These are phyloP conservation scores for Scenedesmus sp. DNA, from an alignment of 163 green algal genomes.

Conservation along the genomic window DNA sequence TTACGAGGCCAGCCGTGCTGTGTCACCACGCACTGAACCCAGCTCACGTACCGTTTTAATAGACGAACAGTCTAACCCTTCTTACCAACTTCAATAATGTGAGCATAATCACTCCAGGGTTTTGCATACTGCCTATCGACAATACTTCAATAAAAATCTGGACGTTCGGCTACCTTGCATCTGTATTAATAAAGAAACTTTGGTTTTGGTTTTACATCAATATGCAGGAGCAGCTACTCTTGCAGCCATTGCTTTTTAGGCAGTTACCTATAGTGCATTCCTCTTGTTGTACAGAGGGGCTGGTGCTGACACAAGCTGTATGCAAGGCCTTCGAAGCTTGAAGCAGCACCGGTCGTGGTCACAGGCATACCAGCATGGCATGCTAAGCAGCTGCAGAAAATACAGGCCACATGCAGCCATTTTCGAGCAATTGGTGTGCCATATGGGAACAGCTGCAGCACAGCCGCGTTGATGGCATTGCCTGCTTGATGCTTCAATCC, in stretches of 20 bases:
- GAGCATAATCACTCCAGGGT: slow-evolving; percentile 54
- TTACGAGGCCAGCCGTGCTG: no score
- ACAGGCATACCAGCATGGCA: not conserved
- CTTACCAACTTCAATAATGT: no score
- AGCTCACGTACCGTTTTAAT: no score
- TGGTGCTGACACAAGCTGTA: not conserved
- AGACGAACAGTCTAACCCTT: no score
- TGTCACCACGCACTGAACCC: no score
- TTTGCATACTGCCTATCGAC: slow-evolving; percentile 46
- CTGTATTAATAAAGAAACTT: slow-evolving; percentile 11
- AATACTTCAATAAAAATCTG: slow-evolving; percentile 49
- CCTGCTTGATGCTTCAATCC: not conserved
- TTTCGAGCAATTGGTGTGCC: not conserved
- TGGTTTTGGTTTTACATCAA: no score
- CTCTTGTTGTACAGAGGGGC: not conserved
- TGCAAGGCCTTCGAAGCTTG: not conserved
- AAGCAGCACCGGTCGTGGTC: not conserved
- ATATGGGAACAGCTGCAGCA: not conserved
- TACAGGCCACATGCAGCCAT: not conserved
- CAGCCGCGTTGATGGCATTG: not conserved
- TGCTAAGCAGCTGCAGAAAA: not conserved
- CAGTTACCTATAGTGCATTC: no score
- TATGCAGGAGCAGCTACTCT: no score
- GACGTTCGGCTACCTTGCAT: slow-evolving; percentile 52
- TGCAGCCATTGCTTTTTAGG: no score